Evolutionary conservation across 2,329 filamentous ascomycete species (phyloP).

Genomic region (Pestalotiopsis sp.): DNA sequence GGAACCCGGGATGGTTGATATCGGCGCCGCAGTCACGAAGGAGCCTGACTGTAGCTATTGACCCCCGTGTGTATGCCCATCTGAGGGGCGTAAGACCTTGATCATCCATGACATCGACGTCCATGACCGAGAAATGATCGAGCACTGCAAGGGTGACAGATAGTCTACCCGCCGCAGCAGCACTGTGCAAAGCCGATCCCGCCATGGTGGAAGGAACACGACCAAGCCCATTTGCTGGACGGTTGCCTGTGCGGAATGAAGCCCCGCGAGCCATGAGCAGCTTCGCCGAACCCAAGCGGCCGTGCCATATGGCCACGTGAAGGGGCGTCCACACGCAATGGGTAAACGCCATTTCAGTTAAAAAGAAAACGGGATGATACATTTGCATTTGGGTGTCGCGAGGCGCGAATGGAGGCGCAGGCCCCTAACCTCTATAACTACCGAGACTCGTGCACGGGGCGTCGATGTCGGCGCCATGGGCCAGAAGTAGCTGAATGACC

Average conservation of each 20-base stretch:
- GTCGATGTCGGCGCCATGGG: conserved; percentile 21
- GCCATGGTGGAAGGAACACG: background rate
- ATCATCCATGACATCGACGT: background rate
- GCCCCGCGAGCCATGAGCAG: background rate
- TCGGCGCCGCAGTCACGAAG: background rate
- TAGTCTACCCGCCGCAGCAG: background rate
- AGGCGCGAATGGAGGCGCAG: background rate
- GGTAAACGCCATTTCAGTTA: too few relatives aligned
- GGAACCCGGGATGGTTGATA: background rate
- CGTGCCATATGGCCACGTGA: background rate
- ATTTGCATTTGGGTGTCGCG: background rate
- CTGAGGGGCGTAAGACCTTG: background rate
- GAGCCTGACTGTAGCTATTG: background rate
- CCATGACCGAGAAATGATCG: background rate
- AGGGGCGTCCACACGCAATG: background rate
- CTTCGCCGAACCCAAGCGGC: background rate
- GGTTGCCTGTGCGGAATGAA: background rate
- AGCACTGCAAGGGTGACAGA: background rate
- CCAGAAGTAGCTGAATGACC: conserved; percentile 20
- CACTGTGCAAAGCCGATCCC: background rate
- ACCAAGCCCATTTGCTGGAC: background rate
- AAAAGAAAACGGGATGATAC: background rate
- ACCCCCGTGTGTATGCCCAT: background rate
- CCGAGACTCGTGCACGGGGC: conserved; percentile 13
- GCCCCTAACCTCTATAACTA: background rate